phyloP scores from a whole-genome alignment of 805 yeast species.

The Hanseniaspora thailandica region DNA sequence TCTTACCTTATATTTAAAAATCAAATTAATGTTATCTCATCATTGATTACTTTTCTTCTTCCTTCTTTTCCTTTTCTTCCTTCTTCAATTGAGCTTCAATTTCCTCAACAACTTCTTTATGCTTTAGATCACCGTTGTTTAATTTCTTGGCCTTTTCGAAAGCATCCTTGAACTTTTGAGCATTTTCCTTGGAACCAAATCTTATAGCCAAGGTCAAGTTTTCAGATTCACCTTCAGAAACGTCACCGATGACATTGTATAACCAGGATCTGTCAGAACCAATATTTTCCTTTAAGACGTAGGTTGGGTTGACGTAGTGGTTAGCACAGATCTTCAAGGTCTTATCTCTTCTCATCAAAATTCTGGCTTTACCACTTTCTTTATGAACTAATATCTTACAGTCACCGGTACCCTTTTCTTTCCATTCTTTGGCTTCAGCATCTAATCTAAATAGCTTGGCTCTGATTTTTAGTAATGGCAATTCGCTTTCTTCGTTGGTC shows the following conservation, averaged over 20 bases:
- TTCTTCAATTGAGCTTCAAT: conserved; percentile 12
- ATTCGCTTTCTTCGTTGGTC: conserved; percentile 88
- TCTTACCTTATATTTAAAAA: not conserved
- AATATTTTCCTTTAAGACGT: conserved; percentile 77
- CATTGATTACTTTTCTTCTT: conserved; percentile 3
- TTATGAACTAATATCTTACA: conserved; percentile 91
- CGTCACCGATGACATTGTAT: conserved; percentile 84
- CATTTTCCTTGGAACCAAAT: conserved; percentile 83
- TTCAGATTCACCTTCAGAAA: conserved; percentile 91
- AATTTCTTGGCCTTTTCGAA: conserved; percentile 72
- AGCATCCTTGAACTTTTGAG: conserved; percentile 87
- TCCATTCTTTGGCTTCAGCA: conserved; percentile 84
- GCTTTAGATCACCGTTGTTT: conserved; percentile 36
- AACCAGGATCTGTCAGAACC: conserved; percentile 99
- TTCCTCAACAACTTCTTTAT: conserved; percentile 2
- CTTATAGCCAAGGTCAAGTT: conserved; percentile 94
- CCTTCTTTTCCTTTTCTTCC: conserved; percentile 13
- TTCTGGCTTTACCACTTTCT: conserved; percentile 65
- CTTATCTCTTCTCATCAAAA: conserved; percentile 98
- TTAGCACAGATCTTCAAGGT: conserved; percentile 96
- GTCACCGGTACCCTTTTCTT: conserved; percentile 98
- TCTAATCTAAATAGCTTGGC: conserved; percentile 91
- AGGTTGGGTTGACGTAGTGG: conserved; percentile 76
- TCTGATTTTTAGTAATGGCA: conserved; percentile 69
- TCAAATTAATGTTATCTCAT: not conserved